These are phyloP conservation scores for Medicago arabica DNA, from an alignment of 306 rosid species.

Conservation along the genomic window DNA sequence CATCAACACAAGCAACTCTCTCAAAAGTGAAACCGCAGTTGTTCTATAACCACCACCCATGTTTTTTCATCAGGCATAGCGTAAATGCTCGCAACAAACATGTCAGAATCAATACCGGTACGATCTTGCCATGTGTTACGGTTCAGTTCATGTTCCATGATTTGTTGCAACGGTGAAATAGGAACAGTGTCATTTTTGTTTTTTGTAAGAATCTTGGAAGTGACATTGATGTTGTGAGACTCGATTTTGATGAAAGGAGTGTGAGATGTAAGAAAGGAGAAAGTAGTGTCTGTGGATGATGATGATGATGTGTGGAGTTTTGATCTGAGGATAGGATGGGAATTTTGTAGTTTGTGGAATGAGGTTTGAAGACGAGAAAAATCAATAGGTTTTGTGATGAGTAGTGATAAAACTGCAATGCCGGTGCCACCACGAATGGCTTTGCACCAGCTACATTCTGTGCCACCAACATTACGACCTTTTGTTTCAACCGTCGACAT, in stretches of 20 bases:
- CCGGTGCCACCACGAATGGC: conserved; percentile 65
- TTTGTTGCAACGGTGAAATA: conserved; percentile 53
- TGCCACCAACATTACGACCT: conserved; percentile 48
- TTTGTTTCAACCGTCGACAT: conserved; percentile 9
- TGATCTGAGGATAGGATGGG: conserved; percentile 61
- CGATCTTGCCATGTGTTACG: conserved; percentile 44
- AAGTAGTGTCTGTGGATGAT: conserved; percentile 8
- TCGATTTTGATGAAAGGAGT: conserved; percentile 48
- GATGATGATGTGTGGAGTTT: conserved; percentile 41
- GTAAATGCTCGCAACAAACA: conserved; percentile 51
- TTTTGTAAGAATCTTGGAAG: conserved; percentile 30
- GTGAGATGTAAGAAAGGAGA: conserved; percentile 48
- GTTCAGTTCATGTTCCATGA: conserved; percentile 62
- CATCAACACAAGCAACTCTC: conserved; percentile 47
- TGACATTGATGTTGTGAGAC: conserved; percentile 8
- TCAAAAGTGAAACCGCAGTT: conserved; percentile 56
- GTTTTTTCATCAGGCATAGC: conserved; percentile 24
- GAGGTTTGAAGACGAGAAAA: conserved; percentile 47
- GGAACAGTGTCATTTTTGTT: conserved; percentile 20
- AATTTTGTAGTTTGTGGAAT: conserved; percentile 49
- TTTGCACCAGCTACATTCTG: conserved; percentile 58
- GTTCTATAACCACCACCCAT: conserved; percentile 54
- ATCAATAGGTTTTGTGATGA: conserved; percentile 33
- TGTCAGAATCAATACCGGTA: background rate
- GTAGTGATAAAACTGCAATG: conserved; percentile 53